Evolutionary conservation across 1,284 basidiomycete genomes (phyloP), one percentile per base, ranked within the genome.

Genomic region (Apiotrichum siamense): DNA sequence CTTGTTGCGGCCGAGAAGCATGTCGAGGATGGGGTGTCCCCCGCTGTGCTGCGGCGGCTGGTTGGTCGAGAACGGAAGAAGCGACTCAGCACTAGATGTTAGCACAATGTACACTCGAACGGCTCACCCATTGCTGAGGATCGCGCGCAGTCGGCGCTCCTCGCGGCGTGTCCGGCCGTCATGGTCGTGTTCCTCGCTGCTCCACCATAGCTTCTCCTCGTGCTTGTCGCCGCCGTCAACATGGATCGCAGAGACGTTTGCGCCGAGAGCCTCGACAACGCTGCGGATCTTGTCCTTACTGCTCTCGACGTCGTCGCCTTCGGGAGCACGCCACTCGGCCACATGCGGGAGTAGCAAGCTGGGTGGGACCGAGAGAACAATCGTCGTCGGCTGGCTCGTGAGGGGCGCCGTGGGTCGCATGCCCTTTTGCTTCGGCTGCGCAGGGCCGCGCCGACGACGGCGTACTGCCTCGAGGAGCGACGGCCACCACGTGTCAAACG

Each of bases 331-430:
- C 47, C 44, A 42, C 40, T 39, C 15, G 44, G 47, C 47, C 6
- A 61, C 63, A 46, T 66, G 65, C 2, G 79, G 75, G 20, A 80
- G 77, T 13, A 81, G 73, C 15, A 90, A 72, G 2, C 86, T 76
- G 12, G 89, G 88, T 0, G 86, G 84, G 60, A 87, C 82, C 20
- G 88, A 88, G 62, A 92, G 85, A 6, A 93, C 77, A 39, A 92
- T 86, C 3, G 84, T 82, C 58, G 84, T 86, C 2, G 88, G 86
- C 65, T 62, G 48, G 0, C 39, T 24, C 10, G 59, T 50, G 0
- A 41, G 41, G 4, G 52, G 50, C 1, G 47, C 39, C 11, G 43
- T 23, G 7, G 29, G 27, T 6, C 39, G 42, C 32, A 47, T 49
- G 15, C 18, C 38, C 36, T 50, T 57, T 37, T 47, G 37, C 25